Percentiles rank a stretch among this genome's conserved stretches.
Conservation (phyloP, 2,329 filamentous ascomycete species). For the Chalaropsis thielavioides region DNA sequence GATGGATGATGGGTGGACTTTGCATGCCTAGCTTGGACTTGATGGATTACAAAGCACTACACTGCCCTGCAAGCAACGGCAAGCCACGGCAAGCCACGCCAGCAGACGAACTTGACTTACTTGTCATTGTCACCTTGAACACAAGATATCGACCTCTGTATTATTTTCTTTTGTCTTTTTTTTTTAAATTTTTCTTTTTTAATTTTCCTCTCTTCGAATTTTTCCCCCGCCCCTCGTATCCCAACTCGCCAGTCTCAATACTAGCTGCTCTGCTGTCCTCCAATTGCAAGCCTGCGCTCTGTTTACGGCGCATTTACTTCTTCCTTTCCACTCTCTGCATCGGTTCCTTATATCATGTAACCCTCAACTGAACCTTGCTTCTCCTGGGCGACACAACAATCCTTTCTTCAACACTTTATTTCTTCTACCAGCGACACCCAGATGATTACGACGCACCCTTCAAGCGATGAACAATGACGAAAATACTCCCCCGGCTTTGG, state of each 20-base stretch:
- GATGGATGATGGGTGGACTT: not conserved
- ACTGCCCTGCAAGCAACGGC: not conserved
- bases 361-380: slow-evolving; percentile 1
- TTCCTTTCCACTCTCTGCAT: not conserved
- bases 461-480: slow-evolving; percentile 12
- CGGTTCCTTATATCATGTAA: slow-evolving; percentile 2
- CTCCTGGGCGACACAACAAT: not conserved
- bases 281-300: not conserved
- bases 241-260: not conserved
- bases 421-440: not conserved
- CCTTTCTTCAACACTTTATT: not conserved
- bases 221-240: not conserved
- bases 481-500: slow-evolving; percentile 1
- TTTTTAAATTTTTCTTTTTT: not conserved
- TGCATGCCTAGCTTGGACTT: not conserved
- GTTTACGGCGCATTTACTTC: not conserved
- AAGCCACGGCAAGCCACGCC: not conserved
- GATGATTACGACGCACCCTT: not conserved
- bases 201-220: not conserved
- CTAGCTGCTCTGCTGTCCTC: not conserved
- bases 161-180: not conserved
- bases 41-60: not conserved
- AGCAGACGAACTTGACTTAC: not conserved
- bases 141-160: not conserved
- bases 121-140: not conserved